Evolutionary conservation across 2,329 filamentous ascomycete species (phyloP), one percentile per base, ranked within the genome.

Genomic region (Epichloe sylvatica): DNA sequence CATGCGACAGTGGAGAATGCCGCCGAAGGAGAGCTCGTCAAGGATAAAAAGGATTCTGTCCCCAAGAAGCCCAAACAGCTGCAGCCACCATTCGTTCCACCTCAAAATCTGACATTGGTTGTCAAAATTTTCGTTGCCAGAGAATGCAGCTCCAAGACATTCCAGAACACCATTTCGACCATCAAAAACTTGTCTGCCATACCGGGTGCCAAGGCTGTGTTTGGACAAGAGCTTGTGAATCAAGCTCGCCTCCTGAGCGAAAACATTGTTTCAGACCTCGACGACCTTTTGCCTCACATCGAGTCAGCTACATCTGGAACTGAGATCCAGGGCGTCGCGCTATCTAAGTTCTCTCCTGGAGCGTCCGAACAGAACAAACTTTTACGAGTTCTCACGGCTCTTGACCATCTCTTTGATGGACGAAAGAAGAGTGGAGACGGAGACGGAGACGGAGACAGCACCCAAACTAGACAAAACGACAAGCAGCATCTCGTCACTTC

Each of bases 101-200:
- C 91, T 33, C 78, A 89, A 62, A 96, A 97, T 62, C 77, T 98
- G 50, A 86, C 86, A 51, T 74, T 97, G 51, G 89, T 98, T n/a
- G 86, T 97, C 58, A 92, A 92, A 63, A 95, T 98, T 51, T 86
- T 98, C 56, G 88, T 94, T 41, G 91, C 91, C 54, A 84, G 90
- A 45, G 92, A 98, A 66, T 98, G 92, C 69, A 95, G 88, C 62
- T 90, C 87, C 54, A 96, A 95, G 73, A 97, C 92, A 0, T 98
- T 98, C 75, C 86, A 92, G 63, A 94, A 97, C 66, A 97, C 92
- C 0, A 78, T 98, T 49, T 92, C 91, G 15, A 94, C 94, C n/a
- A 95, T 98, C 72, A 97, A 95, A 70, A 96, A 97, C 61, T 76
- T 98, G 41, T 97, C 90, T 5, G 83, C 86, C 38, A 92, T 98